Evolutionary conservation across 352 stramenopile genomes (phyloP).

Genomic region (Globisporangium sylvaticum): DNA sequence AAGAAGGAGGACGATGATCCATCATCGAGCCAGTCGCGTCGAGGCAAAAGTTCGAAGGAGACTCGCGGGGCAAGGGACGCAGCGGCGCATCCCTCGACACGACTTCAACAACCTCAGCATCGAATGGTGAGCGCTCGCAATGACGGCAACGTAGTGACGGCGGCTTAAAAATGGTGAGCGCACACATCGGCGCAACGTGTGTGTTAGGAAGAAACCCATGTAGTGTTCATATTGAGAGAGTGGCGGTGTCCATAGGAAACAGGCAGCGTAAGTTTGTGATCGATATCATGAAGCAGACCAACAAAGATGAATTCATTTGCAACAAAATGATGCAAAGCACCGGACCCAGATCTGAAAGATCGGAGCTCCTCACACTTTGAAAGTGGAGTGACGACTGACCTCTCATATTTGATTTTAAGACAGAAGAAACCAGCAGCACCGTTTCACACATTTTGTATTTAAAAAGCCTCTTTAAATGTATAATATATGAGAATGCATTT

Average conservation of each 20-base stretch:
- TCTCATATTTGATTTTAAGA: too few species aligned
- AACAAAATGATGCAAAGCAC: background rate
- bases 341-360: background rate
- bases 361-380: background rate
- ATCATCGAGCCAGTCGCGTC: background rate
- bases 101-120: background rate
- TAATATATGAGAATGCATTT: background rate
- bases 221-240: background rate
- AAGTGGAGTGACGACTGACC: background rate
- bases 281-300: too few species aligned
- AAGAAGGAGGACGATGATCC: background rate
- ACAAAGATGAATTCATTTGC: too few species aligned
- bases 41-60: conserved; percentile 2
- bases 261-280: too few species aligned
- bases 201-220: background rate
- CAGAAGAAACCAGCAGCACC: too few species aligned
- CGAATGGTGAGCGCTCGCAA: too few species aligned
- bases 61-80: background rate
- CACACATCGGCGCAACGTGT: background rate
- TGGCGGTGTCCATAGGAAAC: background rate
- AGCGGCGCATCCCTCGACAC: background rate
- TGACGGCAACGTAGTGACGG: background rate
- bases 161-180: background rate
- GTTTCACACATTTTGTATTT: background rate
- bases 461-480: background rate